phyloP scores from a whole-genome alignment of 78 protist species.

The Creolimax fragrantissima region DNA sequence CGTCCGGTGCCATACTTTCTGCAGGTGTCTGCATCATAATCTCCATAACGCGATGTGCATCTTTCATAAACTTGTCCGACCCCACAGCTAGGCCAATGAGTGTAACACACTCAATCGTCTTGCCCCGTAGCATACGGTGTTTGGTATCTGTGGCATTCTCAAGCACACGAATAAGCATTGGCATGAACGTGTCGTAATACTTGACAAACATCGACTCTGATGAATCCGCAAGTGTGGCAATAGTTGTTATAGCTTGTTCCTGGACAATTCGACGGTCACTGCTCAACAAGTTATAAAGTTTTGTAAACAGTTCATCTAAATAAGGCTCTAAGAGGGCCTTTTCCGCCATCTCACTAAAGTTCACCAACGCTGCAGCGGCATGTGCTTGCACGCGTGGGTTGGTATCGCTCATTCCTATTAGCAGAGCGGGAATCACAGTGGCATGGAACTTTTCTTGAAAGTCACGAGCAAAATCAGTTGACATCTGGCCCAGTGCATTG shows the following conservation, averaged over 20 bases:
- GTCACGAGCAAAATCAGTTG: constrained; percentile 50
- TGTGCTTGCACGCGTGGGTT: constrained; percentile 54
- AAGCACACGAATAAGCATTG: constrained; percentile 52
- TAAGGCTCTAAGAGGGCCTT: constrained; percentile 43
- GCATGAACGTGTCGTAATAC: constrained; percentile 65
- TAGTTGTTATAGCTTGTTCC: constrained; percentile 31
- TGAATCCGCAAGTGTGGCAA: constrained; percentile 27
- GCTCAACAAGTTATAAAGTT: constrained; percentile 22
- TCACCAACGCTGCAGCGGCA: constrained; percentile 65
- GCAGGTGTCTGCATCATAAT: constrained; percentile 11
- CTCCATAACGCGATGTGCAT: constrained; percentile 62
- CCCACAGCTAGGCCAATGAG: constrained; percentile 85
- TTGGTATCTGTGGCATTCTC: neutral
- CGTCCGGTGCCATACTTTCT: constrained; percentile 3
- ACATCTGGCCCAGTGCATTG: constrained; percentile 75
- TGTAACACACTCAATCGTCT: constrained; percentile 80
- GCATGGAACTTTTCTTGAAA: constrained; percentile 27
- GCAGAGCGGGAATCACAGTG: constrained; percentile 35
- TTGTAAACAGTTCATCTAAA: constrained; percentile 12
- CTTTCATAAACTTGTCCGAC: constrained; percentile 41
- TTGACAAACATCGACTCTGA: constrained; percentile 21
- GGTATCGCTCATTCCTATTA: constrained; percentile 31
- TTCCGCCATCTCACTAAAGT: constrained; percentile 31
- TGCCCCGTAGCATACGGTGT: constrained; percentile 51
- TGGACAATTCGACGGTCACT: neutral